Percentiles rank a stretch among this genome's conserved stretches.
These are phyloP conservation scores for Komagataella ulmi DNA, from an alignment of 805 yeast species.

Conservation along the genomic window DNA sequence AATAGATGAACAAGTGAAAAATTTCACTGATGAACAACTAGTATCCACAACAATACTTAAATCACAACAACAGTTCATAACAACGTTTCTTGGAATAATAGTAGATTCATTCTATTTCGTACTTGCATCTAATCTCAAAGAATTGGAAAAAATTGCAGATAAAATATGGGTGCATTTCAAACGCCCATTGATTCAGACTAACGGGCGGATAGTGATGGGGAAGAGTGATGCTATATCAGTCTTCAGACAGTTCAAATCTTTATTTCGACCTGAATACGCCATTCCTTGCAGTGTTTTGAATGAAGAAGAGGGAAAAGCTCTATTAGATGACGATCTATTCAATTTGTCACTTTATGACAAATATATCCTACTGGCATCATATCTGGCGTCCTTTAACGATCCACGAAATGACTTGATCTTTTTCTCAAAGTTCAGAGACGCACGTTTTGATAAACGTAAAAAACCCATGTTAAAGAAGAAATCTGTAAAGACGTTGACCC, in stretches of 20 bases:
- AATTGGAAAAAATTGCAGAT: background rate
- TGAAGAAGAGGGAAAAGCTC: background rate
- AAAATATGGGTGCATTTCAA: background rate
- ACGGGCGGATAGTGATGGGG: background rate
- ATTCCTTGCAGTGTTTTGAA: background rate
- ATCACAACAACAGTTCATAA: background rate
- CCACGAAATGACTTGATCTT: conserved; percentile 54
- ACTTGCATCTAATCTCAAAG: background rate
- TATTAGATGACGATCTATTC: background rate
- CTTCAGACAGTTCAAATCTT: background rate
- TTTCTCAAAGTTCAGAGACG: conserved; percentile 51
- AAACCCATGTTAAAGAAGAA: conserved; percentile 14
- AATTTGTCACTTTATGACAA: background rate
- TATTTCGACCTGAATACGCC: background rate
- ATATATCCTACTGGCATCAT: conserved; percentile 68
- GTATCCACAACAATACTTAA: background rate
- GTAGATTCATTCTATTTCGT: background rate
- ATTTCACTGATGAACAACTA: background rate
- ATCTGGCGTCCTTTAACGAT: conserved; percentile 68
- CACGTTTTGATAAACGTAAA: conserved; percentile 24
- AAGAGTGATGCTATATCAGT: background rate
- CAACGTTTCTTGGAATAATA: background rate
- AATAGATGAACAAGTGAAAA: background rate
- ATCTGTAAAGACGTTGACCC: conserved; percentile 44
- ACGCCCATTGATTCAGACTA: background rate